Conservation (phyloP, 2,329 filamentous ascomycete genomes). For the Coniella lustricola region DNA sequence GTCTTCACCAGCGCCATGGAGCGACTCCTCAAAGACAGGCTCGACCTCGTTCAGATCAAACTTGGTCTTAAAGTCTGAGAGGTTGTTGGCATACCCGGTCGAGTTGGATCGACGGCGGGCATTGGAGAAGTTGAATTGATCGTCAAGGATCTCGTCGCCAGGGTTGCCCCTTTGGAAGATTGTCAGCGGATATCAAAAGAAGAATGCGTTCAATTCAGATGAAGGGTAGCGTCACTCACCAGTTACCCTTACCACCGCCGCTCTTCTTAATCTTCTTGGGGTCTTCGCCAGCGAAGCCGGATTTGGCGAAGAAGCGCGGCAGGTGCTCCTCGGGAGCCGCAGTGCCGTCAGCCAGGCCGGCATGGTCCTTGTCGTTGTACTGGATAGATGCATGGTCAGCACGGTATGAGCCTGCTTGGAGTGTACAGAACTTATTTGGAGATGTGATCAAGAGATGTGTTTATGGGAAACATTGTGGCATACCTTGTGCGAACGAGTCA, state of each 20-base stretch:
- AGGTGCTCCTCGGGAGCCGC: slow-evolving; percentile 63
- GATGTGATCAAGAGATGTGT: too few species aligned
- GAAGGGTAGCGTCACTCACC: slow-evolving; percentile 47
- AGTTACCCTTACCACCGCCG: slow-evolving; percentile 86
- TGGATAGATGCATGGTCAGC: neutral
- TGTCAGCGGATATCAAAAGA: slow-evolving; percentile 9
- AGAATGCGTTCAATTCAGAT: neutral
- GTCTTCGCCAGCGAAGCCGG: slow-evolving; percentile 70
- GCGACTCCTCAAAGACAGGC: slow-evolving; percentile 81
- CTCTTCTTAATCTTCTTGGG: slow-evolving; percentile 97
- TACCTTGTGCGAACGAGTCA: slow-evolving; percentile 96
- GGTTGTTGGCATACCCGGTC: slow-evolving; percentile 61
- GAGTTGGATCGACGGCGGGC: slow-evolving; percentile 89
- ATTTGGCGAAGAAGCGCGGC: slow-evolving; percentile 90
- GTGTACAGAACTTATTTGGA: too few species aligned
- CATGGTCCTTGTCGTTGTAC: slow-evolving; percentile 81
- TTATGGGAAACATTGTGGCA: neutral
- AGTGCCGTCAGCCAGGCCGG: slow-evolving; percentile 67
- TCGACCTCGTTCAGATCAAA: slow-evolving; percentile 87
- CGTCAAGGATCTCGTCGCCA: slow-evolving; percentile 79
- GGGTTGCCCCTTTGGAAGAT: slow-evolving; percentile 61
- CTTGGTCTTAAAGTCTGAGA: slow-evolving; percentile 88
- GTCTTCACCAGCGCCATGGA: slow-evolving; percentile 62
- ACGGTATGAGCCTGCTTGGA: too few species aligned
- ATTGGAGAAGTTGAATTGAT: slow-evolving; percentile 76